Base-by-base conservation (phyloP, 305 asterid genomes). In the Stenogyne calaminthoides region DNA sequence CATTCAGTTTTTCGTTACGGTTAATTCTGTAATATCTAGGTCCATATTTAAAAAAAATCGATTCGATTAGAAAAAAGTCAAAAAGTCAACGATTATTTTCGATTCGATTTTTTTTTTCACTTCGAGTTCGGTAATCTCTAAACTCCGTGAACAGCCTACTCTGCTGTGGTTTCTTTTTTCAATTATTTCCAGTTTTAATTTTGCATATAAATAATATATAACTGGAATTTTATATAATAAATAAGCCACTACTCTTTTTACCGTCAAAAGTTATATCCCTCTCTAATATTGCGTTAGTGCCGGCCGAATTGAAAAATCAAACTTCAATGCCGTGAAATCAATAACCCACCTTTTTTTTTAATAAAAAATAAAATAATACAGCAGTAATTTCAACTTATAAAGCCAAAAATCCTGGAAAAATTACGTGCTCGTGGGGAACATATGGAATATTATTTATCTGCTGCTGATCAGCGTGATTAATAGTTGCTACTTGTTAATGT, bases 181-280 rank as follows among this genome's bases (percentile, higher is more conserved):
- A 15, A 15, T 49, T 49, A 6, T 49, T 49, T 49, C 22, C 22
- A 6, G 6, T 49, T 49, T 3, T 49, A 15, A 49, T 49, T 16
- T 49, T 49, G 56, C 11, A 7, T 6, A 49, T 15, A 15, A 47
- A n/a, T 11, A 9, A 42, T 42, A 46, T 14, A 14, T 49, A 49
- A 49, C 18, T 46, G 18, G 52, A 46, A 46, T 46, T 46, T 46
- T 15, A 46, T 46, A 16, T 62, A 66, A 77, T 71, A 66, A 69
- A 7, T 27, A 78, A 76, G 60, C 61, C 59, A 63, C 64, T 66
- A 62, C 63, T 59, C 71, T 76, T 70, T 71, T 25, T 59, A 70
- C 19, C 54, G 85, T 86, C 87, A 80, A 84, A 84, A 86, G 86
- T 73, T 67, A 80, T 80, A 84, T 78, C 72, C 87, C 78, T 76